Base-by-base conservation (phyloP, 345 rosid species). In the Gossypium longicalyx region DNA sequence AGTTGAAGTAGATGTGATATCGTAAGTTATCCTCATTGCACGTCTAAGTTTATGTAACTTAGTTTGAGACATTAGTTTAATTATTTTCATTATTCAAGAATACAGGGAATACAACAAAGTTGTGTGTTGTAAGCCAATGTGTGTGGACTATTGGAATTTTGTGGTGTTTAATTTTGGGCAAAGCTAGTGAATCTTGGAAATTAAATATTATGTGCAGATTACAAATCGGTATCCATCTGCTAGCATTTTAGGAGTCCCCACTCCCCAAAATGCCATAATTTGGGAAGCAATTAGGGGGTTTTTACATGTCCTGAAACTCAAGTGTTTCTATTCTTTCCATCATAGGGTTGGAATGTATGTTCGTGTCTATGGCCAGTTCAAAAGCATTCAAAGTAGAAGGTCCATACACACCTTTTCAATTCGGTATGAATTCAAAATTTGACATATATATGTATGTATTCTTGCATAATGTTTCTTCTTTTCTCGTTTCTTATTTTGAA, bases 271-370 rank as follows among this genome's bases (percentile, higher is more conserved):
- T 27, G 58, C 45, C 16, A 9, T 25, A 9, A 9, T 51, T 25
- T 67, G 57, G 16, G 29, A 52, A 69, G 8, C 9, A 9, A 22
- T 27, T 23, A 47, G 13, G 27, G n/a, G 56, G 38, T 7, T 68
- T 48, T 51, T 27, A 10, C 38, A 9, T 22, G 5, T 64, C 69
- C 12, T 17, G 20, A 19, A 41, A 38, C n/a, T 27, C 44, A 64
- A 10, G 44, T 6, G 16, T 12, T 51, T 44, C 41, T 64, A 17
- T 47, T 34, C 62, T 47, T 59, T 44, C 70, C 78, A 34, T 34
- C 7, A 34, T 34, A 93, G 99, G 89, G 77, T 85, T 67, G 98
- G 97, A 69, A 89, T 81, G 82, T 95, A 95, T 85, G 98, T 90
- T 77, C 90, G 97, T 75, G 87, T 95, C 62, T 86, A 87, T 77